Percentiles rank a stretch among this genome's conserved stretches.
Conservation (phyloP, 352 stramenopile genomes). For the Pythium oligandrum region DNA sequence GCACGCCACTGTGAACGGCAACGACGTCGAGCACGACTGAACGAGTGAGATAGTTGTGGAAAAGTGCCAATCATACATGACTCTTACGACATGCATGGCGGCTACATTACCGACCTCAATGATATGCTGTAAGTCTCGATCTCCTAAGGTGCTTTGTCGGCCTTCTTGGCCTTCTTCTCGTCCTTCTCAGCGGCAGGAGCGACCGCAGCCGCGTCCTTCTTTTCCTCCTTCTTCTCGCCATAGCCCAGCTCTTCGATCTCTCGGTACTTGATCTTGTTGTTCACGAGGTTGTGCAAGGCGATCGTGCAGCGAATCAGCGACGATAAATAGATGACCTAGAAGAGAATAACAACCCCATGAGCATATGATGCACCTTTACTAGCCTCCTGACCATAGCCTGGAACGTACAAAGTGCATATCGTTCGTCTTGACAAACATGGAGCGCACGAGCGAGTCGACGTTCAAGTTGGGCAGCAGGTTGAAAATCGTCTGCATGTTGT, state of each 20-base stretch:
- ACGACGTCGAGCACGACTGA: too few species aligned
- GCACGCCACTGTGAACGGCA: background rate
- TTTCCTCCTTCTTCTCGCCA: constrained; percentile 66
- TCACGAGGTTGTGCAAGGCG: constrained; percentile 98
- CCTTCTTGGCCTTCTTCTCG: constrained; percentile 6
- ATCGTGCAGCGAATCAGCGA: constrained; percentile 97
- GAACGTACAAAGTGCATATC: constrained; percentile 97
- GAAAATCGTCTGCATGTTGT: constrained; percentile 99
- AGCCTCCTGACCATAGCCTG: background rate
- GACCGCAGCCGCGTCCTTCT: constrained; percentile 27
- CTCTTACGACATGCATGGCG: too few species aligned
- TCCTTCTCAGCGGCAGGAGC: background rate
- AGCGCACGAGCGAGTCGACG: constrained; percentile 94
- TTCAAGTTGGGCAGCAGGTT: constrained; percentile 99
- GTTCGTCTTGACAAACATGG: constrained; percentile 99
- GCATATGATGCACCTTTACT: constrained; percentile 1
- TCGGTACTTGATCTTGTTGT: constrained; percentile 99
- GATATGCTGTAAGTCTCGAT: too few species aligned
- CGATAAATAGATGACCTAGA: constrained; percentile 95
- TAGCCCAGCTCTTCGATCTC: constrained; percentile 77
- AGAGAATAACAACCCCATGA: constrained; percentile 5
- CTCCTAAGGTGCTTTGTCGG: constrained; percentile 1
- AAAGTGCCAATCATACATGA: too few species aligned
- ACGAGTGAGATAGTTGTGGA: too few species aligned
- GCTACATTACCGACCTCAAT: too few species aligned